Percentiles rank a stretch among this genome's conserved stretches.
These are phyloP conservation scores for Myxozyma neotropica DNA, from an alignment of 805 yeast species.

Conservation along the genomic window DNA sequence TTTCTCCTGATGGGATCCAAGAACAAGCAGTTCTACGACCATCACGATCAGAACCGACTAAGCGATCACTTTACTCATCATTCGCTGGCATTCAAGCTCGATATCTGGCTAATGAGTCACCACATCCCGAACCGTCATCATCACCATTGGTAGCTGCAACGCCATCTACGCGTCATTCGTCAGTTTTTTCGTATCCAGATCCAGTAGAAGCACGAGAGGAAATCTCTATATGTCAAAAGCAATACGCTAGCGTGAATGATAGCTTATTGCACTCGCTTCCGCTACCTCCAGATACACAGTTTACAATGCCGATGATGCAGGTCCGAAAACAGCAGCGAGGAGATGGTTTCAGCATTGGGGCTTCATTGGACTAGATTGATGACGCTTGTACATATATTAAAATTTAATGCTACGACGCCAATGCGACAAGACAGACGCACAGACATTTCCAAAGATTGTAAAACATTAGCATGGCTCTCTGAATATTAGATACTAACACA, in stretches of 20 bases:
- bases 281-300: conserved; percentile 12
- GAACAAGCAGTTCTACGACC: background rate
- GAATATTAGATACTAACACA: too few species aligned
- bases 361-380: background rate
- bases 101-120: background rate
- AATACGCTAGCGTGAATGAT: background rate
- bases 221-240: background rate
- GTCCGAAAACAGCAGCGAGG: background rate
- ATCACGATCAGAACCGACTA: background rate
- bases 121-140: background rate
- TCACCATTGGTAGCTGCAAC: background rate
- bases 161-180: background rate
- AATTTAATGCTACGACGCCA: too few species aligned
- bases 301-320: background rate
- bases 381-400: background rate
- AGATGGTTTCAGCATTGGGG: background rate
- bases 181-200: background rate
- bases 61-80: background rate
- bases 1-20: background rate
- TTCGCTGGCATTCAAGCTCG: conserved; percentile 1
- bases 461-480: too few species aligned
- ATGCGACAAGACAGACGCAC: too few species aligned
- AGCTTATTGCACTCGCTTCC: conserved; percentile 8
- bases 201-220: background rate
- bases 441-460: too few species aligned